Evolutionary conservation across 2,329 filamentous ascomycete genomes (phyloP).

Genomic region (Fusarium piperis): DNA sequence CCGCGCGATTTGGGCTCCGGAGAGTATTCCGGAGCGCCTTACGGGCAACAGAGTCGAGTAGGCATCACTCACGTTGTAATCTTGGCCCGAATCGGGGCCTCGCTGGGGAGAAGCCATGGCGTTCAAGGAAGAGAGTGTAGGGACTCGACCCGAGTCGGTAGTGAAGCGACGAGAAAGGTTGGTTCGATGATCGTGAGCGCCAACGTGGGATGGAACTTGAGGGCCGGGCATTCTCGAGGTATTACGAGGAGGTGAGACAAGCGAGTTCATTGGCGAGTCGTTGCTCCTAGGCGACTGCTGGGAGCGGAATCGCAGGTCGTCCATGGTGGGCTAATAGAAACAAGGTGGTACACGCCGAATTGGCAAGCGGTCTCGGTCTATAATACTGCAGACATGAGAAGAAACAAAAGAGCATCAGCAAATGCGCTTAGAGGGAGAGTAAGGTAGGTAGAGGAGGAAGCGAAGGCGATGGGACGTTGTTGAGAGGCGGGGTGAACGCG

Average conservation of each 20-base stretch:
- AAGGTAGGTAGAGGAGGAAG: slow-evolving; percentile 40
- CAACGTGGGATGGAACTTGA: slow-evolving; percentile 48
- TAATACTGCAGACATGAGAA: slow-evolving; percentile 50
- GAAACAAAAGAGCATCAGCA: slow-evolving; percentile 46
- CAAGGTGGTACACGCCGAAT: slow-evolving; percentile 53
- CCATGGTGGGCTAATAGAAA: slow-evolving; percentile 63
- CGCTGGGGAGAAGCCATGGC: slow-evolving; percentile 62
- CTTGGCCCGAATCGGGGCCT: slow-evolving; percentile 57
- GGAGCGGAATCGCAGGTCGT: slow-evolving; percentile 81
- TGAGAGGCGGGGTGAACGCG: slow-evolving; percentile 46
- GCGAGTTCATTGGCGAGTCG: slow-evolving; percentile 78
- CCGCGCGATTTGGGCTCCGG: slow-evolving; percentile 22
- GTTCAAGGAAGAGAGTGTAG: slow-evolving; percentile 69
- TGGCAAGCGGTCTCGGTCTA: slow-evolving; percentile 47
- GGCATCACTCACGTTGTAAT: slow-evolving; percentile 55
- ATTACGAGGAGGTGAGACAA: slow-evolving; percentile 79
- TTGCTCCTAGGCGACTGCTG: slow-evolving; percentile 78
- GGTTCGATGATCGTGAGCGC: slow-evolving; percentile 75
- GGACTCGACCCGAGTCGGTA: slow-evolving; percentile 86
- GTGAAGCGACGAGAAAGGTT: slow-evolving; percentile 92
- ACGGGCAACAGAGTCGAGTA: slow-evolving; percentile 3
- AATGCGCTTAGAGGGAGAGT: slow-evolving; percentile 29
- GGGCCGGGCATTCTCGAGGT: slow-evolving; percentile 69
- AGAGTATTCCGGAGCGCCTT: not conserved
- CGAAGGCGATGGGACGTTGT: slow-evolving; percentile 46